These are phyloP conservation scores for Saccharomycopsis selenospora DNA, from an alignment of 805 yeast species.

Conservation along the genomic window DNA sequence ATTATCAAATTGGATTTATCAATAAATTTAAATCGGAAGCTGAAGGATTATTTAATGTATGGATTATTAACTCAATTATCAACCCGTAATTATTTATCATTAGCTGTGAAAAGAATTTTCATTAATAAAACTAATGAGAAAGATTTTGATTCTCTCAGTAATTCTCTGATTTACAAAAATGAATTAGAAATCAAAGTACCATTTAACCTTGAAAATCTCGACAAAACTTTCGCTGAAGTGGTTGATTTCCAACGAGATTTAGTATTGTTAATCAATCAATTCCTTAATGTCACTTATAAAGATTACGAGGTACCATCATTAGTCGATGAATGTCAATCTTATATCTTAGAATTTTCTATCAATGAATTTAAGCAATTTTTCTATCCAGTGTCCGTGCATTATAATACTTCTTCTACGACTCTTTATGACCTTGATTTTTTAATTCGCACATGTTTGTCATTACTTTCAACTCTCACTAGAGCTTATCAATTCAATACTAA, in stretches of 20 bases:
- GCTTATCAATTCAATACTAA: neutral
- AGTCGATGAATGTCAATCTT: neutral
- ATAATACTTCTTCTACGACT: neutral
- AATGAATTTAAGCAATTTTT: neutral
- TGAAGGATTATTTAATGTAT: neutral
- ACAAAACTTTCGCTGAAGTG: neutral
- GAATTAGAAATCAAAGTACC: neutral
- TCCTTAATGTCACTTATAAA: neutral
- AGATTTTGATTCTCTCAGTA: neutral
- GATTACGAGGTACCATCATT: neutral
- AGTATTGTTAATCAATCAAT: neutral
- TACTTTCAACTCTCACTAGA: neutral
- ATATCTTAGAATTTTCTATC: neutral
- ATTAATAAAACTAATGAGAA: neutral
- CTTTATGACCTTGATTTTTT: neutral
- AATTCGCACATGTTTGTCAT: neutral
- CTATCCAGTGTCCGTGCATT: neutral
- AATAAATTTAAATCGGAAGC: neutral
- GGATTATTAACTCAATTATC: neutral
- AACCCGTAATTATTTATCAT: neutral
- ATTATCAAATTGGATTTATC: neutral
- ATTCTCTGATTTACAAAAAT: neutral
- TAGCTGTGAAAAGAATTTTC: neutral
- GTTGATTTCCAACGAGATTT: neutral
- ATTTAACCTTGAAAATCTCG: neutral